Base-by-base conservation (phyloP, 164 flowering plant species). In the Buxus sempervirens region DNA sequence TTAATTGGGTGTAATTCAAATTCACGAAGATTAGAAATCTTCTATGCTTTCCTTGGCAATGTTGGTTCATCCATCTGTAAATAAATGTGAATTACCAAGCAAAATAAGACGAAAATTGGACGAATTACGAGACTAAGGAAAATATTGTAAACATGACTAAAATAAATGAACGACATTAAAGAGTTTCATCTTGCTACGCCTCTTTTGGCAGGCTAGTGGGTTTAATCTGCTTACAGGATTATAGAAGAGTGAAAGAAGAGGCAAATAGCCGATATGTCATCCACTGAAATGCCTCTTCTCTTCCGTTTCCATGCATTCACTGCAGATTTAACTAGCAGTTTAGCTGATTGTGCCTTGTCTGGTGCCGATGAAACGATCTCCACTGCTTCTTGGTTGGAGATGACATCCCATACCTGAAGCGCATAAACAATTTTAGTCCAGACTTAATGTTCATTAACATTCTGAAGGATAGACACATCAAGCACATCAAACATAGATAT, bases 261-360 rank as follows among this genome's bases (percentile, higher is more conserved):
- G 67, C 99, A 95, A 27, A 95, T 73, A n/a, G 88, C 99, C 41
- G 99, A 89, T 42, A 91, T 87, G 65, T 95, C 99, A 77, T 95
- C 99, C 82, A 76, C 74, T 5, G 96, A 91, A 21, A 83, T 69
- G 13, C 90, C 89, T 16, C 60, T 73, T 74, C 88, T 83, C 81
- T 85, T 95, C 21, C 75, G 82, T 66, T 82, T 88, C 97, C 99
- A 95, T 19, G 90, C 97, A 32, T 64, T 75, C 10, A 58, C 83
- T 5, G 97, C 97, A 54, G 76, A 70, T 70, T 89, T 76, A 1
- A 92, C 99, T 18, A 95, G 78, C 54, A 81, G 70, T 69, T 86
- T 92, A 0, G 99, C 92, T 8, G 99, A 70, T 64, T 88, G 86
- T 14, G 74, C 85, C 71, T 81, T 82, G 54, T 90, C 82, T 1